A percentile compares a stretch with the other conserved stretches of the same genome.
Conservation (phyloP, 371 early-diverging fungal species). For the Phascolomyces articulosus region DNA sequence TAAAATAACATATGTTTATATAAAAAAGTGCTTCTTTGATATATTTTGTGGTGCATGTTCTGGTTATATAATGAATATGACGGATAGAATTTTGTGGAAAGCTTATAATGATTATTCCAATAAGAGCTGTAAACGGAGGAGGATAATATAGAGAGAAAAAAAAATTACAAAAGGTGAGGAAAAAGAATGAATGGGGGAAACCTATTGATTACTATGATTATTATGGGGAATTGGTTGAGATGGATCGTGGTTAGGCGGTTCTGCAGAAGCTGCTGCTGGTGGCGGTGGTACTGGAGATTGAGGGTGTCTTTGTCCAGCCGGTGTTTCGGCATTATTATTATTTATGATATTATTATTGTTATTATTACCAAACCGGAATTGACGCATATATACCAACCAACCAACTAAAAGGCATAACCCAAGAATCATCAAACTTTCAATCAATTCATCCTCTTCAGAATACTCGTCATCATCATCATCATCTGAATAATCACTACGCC, state of each 20-base stretch:
- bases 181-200: too few relatives aligned
- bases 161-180: too few relatives aligned
- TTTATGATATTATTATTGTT: slow-evolving; percentile 13
- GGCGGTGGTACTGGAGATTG: not conserved
- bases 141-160: too few relatives aligned
- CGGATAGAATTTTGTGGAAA: too few relatives aligned
- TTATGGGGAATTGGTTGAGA: not conserved
- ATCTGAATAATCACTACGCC: slow-evolving; percentile 10
- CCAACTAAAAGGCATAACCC: slow-evolving; percentile 61
- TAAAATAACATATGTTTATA: too few relatives aligned
- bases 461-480: slow-evolving; percentile 34
- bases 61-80: too few relatives aligned
- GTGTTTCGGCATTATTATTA: not conserved
- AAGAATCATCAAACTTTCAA: slow-evolving; percentile 62
- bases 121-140: too few relatives aligned
- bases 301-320: not conserved
- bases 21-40: too few relatives aligned
- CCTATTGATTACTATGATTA: not conserved
- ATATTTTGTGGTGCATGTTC: too few relatives aligned
- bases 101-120: too few relatives aligned
- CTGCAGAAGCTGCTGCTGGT: not conserved
- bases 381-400: slow-evolving; percentile 66
- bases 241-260: not conserved
- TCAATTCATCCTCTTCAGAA: slow-evolving; percentile 53
- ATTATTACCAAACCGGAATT: slow-evolving; percentile 54